A percentile compares a stretch with the other conserved stretches of the same genome.
These are phyloP conservation scores for Parietichytrium sp. DNA, from an alignment of 108 stramenopile species.

Conservation along the genomic window DNA sequence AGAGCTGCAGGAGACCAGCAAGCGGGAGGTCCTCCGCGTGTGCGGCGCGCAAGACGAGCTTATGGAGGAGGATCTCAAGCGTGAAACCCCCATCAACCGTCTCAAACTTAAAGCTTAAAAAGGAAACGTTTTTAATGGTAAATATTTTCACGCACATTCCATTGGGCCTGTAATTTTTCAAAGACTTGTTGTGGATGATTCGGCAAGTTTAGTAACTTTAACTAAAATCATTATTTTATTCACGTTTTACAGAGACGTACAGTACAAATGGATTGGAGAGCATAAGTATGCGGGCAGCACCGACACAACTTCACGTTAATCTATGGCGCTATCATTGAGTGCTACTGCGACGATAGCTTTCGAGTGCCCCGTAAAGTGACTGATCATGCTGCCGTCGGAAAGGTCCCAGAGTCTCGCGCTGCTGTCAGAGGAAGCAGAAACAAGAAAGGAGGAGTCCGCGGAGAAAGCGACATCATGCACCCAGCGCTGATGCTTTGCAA, in stretches of 20 bases:
- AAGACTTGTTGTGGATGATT: too few relatives aligned
- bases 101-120: slow-evolving; percentile 33
- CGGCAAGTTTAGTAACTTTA: too few relatives aligned
- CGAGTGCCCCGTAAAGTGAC: slow-evolving; percentile 86
- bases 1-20: slow-evolving; percentile 51
- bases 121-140: background rate
- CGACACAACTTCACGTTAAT: too few relatives aligned
- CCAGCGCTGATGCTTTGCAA: slow-evolving; percentile 83
- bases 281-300: too few relatives aligned
- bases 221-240: too few relatives aligned
- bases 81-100: slow-evolving; percentile 25
- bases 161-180: background rate
- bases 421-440: slow-evolving; percentile 87
- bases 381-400: slow-evolving; percentile 78
- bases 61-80: slow-evolving; percentile 25
- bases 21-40: slow-evolving; percentile 45
- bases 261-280: too few relatives aligned
- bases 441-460: slow-evolving; percentile 91
- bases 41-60: slow-evolving; percentile 38
- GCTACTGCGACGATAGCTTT: slow-evolving; percentile 93
- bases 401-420: slow-evolving; percentile 90
- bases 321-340: slow-evolving; percentile 83
- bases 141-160: background rate
- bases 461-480: slow-evolving; percentile 95
- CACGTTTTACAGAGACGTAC: too few relatives aligned